Conservation (phyloP, 208 protist species). For the Trypanosoma congolense region DNA sequence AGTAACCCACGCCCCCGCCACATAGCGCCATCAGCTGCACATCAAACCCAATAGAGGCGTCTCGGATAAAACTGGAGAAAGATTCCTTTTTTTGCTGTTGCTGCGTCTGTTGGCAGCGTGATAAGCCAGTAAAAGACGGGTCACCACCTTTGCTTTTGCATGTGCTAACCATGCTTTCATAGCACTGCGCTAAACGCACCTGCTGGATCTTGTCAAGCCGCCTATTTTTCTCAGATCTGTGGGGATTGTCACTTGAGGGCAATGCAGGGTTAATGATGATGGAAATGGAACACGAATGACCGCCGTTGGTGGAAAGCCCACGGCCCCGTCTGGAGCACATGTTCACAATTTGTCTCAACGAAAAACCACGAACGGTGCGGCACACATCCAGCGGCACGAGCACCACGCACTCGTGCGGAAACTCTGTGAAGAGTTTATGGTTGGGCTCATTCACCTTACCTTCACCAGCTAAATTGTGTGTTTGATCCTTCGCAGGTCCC, state of each 20-base stretch:
- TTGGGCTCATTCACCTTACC: not conserved
- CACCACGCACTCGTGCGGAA: constrained; percentile 19
- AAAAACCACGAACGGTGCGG: constrained; percentile 3
- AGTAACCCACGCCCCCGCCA: constrained; percentile 64
- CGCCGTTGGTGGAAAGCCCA: not conserved
- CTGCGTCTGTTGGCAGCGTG: not conserved
- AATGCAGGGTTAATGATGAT: constrained; percentile 58
- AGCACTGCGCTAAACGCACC: constrained; percentile 40
- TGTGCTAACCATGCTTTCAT: constrained; percentile 19
- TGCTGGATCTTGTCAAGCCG: constrained; percentile 63
- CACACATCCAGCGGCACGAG: constrained; percentile 19
- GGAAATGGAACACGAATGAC: constrained; percentile 13
- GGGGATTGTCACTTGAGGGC: constrained; percentile 31
- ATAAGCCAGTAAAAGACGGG: not conserved
- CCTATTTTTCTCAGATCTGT: constrained; percentile 52
- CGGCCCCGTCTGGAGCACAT: not conserved
- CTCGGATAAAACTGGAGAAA: constrained; percentile 48
- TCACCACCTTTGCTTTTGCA: not conserved
- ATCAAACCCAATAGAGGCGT: constrained; percentile 66
- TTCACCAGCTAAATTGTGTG: not conserved
- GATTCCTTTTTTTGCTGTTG: constrained; percentile 21
- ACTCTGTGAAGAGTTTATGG: constrained; percentile 4
- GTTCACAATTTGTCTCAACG: constrained; percentile 13
- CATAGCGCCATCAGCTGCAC: constrained; percentile 70
- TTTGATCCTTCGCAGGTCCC: not conserved